Percentiles rank a stretch among this genome's conserved stretches.
phyloP scores from a whole-genome alignment of 2,329 filamentous ascomycete genomes.

The Geosmithia flava region DNA sequence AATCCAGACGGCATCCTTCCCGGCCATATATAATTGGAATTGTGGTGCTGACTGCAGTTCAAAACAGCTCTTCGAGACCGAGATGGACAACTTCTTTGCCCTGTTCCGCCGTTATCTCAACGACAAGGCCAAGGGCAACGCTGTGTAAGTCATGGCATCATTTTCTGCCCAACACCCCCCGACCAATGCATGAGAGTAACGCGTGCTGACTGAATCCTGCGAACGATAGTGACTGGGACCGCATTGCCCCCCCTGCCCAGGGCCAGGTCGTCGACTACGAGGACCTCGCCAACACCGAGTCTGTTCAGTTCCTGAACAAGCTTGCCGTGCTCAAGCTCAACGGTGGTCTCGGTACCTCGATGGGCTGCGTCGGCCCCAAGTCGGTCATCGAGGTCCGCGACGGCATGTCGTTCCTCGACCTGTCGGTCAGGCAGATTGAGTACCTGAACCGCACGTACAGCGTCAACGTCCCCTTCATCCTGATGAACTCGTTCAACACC shows the following conservation, averaged over 20 bases:
- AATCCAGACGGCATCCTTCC: neutral
- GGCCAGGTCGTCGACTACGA: slow-evolving; percentile 94
- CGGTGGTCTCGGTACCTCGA: slow-evolving; percentile 96
- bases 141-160: slow-evolving; percentile 43
- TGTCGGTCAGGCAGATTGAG: slow-evolving; percentile 97
- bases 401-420: slow-evolving; percentile 99
- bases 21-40: neutral
- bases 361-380: slow-evolving; percentile 98
- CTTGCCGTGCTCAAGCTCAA: slow-evolving; percentile 98
- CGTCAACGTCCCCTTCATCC: slow-evolving; percentile 93
- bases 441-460: slow-evolving; percentile 97
- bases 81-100: slow-evolving; percentile 99
- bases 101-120: slow-evolving; percentile 97
- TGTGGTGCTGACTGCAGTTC: neutral
- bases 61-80: slow-evolving; percentile 78
- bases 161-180: neutral
- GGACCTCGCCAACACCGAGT: slow-evolving; percentile 77
- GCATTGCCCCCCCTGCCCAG: slow-evolving; percentile 85
- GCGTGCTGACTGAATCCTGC: slow-evolving; percentile 7
- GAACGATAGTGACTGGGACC: slow-evolving; percentile 71
- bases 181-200: neutral
- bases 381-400: slow-evolving; percentile 99
- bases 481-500: slow-evolving; percentile 99
- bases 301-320: slow-evolving; percentile 91
- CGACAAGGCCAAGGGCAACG: slow-evolving; percentile 97